Percentiles rank a stretch among this genome's conserved stretches.
These are phyloP conservation scores for Myrmaecium sp. DNA, from an alignment of 2,329 filamentous ascomycete species.

Conservation along the genomic window DNA sequence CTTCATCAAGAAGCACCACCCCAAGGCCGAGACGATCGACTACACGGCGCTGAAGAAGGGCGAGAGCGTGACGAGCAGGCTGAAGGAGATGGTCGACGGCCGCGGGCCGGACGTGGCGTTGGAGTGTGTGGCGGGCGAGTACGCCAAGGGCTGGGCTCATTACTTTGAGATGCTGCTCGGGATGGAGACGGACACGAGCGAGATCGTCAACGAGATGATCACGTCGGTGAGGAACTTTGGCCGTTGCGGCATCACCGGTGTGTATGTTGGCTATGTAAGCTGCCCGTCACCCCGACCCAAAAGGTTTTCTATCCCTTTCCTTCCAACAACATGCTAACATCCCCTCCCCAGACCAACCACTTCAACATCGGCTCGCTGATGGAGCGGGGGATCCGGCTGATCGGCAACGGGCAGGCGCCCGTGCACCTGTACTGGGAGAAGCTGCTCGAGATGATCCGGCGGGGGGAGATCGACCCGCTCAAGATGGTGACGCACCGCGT, in stretches of 20 bases:
- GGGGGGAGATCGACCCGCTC: conserved; percentile 52
- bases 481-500: conserved; percentile 73
- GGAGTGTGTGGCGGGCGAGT: conserved; percentile 50
- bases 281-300: neutral
- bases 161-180: conserved; percentile 44
- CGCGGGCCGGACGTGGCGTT: conserved; percentile 56
- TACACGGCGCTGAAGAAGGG: conserved; percentile 45
- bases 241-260: conserved; percentile 60
- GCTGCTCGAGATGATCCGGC: conserved; percentile 50
- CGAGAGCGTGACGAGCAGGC: conserved; percentile 48
- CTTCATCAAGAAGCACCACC: conserved; percentile 47
- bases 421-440: conserved; percentile 75
- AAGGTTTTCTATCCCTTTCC: conserved; percentile 1
- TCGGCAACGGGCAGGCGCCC: conserved; percentile 50
- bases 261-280: conserved; percentile 43
- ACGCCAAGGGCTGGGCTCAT: conserved; percentile 44
- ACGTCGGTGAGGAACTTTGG: conserved; percentile 56
- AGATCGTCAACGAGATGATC: conserved; percentile 67
- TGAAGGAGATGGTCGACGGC: conserved; percentile 58
- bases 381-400: conserved; percentile 72
- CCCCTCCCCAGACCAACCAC: conserved; percentile 45
- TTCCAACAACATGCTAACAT: conserved; percentile 6
- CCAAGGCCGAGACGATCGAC: conserved; percentile 51
- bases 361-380: conserved; percentile 74
- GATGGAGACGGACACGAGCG: conserved; percentile 69